A percentile compares a stretch with the other conserved stretches of the same genome.
phyloP scores from a whole-genome alignment of 2,329 filamentous ascomycete genomes.

The Stagonosporopsis vannaccii region DNA sequence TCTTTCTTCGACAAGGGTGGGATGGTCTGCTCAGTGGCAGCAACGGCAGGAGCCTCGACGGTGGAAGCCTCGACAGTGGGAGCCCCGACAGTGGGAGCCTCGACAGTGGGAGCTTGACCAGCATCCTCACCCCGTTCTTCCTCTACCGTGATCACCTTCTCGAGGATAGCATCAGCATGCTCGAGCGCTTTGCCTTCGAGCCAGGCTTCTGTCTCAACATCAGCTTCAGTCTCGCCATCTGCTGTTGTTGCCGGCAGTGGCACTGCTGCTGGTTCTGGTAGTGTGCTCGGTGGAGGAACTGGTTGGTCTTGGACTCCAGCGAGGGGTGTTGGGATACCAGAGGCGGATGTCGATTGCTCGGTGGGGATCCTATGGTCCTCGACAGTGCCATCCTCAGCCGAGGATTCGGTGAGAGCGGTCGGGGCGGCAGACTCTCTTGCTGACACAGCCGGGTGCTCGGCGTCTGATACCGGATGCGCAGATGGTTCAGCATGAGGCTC shows the following conservation, averaged over 20 bases:
- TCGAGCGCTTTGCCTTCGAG: slow-evolving; percentile 8
- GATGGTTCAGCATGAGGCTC: neutral
- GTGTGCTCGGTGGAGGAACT: too few relatives aligned
- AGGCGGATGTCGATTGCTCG: too few relatives aligned
- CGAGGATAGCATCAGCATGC: slow-evolving; percentile 4
- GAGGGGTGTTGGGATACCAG: too few relatives aligned
- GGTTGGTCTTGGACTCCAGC: too few relatives aligned
- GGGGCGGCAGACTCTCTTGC: too few relatives aligned
- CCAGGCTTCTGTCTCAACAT: slow-evolving; percentile 9
- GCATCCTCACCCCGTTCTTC: too few relatives aligned
- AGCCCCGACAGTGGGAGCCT: neutral
- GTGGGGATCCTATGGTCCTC: too few relatives aligned
- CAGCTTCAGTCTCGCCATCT: neutral
- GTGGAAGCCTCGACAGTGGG: neutral
- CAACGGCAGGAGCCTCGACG: slow-evolving; percentile 4
- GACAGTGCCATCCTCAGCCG: too few relatives aligned
- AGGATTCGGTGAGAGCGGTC: neutral
- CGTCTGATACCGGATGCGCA: too few relatives aligned
- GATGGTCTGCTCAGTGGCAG: slow-evolving; percentile 25
- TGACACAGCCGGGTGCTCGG: neutral
- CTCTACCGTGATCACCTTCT: slow-evolving; percentile 11
- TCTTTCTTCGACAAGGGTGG: slow-evolving; percentile 22
- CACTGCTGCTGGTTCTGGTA: too few relatives aligned
- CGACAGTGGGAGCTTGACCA: neutral
- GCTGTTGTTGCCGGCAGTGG: too few relatives aligned